Conservation (phyloP, 2,329 filamentous ascomycete genomes). For the Pseudonectria foliicola region DNA sequence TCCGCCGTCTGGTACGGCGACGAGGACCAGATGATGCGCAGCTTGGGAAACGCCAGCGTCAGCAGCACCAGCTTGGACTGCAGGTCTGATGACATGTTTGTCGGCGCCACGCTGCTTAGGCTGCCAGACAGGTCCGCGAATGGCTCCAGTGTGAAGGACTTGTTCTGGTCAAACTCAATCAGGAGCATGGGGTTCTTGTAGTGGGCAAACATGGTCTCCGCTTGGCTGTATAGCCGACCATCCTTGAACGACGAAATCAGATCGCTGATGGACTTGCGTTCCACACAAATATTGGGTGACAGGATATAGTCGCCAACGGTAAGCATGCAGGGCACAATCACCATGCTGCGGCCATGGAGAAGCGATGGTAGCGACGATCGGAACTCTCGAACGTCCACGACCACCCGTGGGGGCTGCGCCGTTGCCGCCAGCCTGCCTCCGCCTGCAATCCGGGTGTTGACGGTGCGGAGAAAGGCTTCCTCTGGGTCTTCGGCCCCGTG, state of each 20-base stretch:
- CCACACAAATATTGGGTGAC: conserved; percentile 83
- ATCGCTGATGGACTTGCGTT: conserved; percentile 89
- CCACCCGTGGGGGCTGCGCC: conserved; percentile 78
- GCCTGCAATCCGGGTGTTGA: conserved; percentile 94
- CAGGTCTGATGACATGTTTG: conserved; percentile 59
- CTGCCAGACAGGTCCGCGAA: conserved; percentile 61
- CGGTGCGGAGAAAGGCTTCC: conserved; percentile 84
- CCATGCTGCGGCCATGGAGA: conserved; percentile 79
- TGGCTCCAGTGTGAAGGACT: conserved; percentile 89
- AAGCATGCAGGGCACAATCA: conserved; percentile 88
- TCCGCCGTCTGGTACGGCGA: conserved; percentile 94
- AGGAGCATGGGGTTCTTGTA: conserved; percentile 86
- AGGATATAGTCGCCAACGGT: conserved; percentile 96
- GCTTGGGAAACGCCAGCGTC: conserved; percentile 80
- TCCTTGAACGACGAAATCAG: conserved; percentile 87
- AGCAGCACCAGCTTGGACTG: conserved; percentile 89
- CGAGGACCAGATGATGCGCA: conserved; percentile 90
- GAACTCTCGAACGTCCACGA: conserved; percentile 95
- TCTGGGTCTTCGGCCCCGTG: conserved; percentile 71
- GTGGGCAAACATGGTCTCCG: conserved; percentile 88
- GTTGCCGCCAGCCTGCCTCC: conserved; percentile 80
- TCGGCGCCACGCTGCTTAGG: conserved; percentile 54
- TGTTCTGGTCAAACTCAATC: conserved; percentile 97
- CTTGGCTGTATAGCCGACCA: conserved; percentile 84
- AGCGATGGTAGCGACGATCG: conserved; percentile 86